A percentile compares a stretch with the other conserved stretches of the same genome.
These are phyloP conservation scores for Guyanaporus albipodus DNA, from an alignment of 768 basidiomycete genomes.

Conservation along the genomic window DNA sequence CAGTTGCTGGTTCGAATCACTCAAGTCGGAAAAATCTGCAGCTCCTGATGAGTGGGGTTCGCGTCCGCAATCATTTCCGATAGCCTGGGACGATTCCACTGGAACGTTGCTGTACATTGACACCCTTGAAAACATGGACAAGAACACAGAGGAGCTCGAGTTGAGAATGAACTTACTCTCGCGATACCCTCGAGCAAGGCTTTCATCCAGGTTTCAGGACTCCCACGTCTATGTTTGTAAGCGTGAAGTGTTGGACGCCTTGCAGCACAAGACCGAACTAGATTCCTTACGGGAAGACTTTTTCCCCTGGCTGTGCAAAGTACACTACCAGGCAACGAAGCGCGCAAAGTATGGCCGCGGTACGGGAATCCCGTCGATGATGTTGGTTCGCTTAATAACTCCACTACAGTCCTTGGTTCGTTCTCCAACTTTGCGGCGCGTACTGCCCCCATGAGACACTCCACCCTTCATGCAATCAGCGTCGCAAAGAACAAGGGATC, in stretches of 20 bases:
- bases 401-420: slow-evolving; percentile 42
- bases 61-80: slow-evolving; percentile 42
- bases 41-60: slow-evolving; percentile 66
- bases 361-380: slow-evolving; percentile 25
- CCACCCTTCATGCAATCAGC: slow-evolving; percentile 41
- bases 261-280: slow-evolving; percentile 64
- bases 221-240: slow-evolving; percentile 91
- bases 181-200: slow-evolving; percentile 67
- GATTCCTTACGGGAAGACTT: slow-evolving; percentile 89
- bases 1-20: slow-evolving; percentile 58
- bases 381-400: background rate
- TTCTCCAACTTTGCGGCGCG: slow-evolving; percentile 44
- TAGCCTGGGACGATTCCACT: slow-evolving; percentile 65
- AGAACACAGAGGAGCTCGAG: slow-evolving; percentile 65
- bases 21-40: slow-evolving; percentile 49
- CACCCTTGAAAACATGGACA: slow-evolving; percentile 63
- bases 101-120: slow-evolving; percentile 72
- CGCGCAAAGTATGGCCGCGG: slow-evolving; percentile 56
- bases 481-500: slow-evolving; percentile 14
- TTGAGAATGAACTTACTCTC: slow-evolving; percentile 73
- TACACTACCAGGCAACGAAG: slow-evolving; percentile 68
- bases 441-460: slow-evolving; percentile 45
- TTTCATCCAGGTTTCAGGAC: slow-evolving; percentile 71
- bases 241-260: slow-evolving; percentile 64
- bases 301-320: slow-evolving; percentile 87